phyloP scores from a whole-genome alignment of 768 basidiomycete species.

The Russula virescens region DNA sequence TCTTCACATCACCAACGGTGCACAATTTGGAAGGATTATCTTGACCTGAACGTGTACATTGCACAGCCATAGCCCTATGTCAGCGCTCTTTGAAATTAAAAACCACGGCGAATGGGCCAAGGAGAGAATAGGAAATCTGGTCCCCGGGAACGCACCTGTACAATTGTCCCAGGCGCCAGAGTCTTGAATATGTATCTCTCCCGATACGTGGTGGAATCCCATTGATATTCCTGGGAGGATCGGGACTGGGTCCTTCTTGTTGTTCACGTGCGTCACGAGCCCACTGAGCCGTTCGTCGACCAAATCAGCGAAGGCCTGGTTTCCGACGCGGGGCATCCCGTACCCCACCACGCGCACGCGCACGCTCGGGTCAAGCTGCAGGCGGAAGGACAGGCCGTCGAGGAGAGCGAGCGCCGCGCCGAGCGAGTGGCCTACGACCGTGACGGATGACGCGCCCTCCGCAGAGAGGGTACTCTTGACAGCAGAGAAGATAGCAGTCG shows the following conservation, averaged over 20 bases:
- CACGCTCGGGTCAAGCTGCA: constrained; percentile 23
- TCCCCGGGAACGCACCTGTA: constrained; percentile 36
- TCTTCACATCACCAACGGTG: constrained; percentile 47
- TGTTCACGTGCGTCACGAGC: constrained; percentile 9
- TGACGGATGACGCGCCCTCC: background rate
- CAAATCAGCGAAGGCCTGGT: constrained; percentile 10
- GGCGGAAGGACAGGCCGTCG: constrained; percentile 26
- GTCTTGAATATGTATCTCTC: constrained; percentile 38
- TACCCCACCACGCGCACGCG: constrained; percentile 23
- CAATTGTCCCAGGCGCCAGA: constrained; percentile 49
- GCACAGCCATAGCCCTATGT: background rate
- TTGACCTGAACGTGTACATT: constrained; percentile 39
- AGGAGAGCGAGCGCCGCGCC: constrained; percentile 28
- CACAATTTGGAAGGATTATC: constrained; percentile 53
- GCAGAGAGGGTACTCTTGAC: background rate
- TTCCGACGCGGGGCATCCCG: constrained; percentile 29
- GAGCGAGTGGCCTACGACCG: constrained; percentile 19
- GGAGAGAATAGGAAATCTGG: no score
- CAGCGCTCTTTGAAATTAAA: background rate
- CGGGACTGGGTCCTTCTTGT: constrained; percentile 34
- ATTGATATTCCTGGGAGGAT: constrained; percentile 33
- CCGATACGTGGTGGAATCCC: constrained; percentile 42
- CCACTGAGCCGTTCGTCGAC: constrained; percentile 5
- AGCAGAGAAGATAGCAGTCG: background rate
- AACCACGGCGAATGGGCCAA: background rate